Conservation (phyloP, 2,329 filamentous ascomycete species). For the Drechslerella coelobrocha region DNA sequence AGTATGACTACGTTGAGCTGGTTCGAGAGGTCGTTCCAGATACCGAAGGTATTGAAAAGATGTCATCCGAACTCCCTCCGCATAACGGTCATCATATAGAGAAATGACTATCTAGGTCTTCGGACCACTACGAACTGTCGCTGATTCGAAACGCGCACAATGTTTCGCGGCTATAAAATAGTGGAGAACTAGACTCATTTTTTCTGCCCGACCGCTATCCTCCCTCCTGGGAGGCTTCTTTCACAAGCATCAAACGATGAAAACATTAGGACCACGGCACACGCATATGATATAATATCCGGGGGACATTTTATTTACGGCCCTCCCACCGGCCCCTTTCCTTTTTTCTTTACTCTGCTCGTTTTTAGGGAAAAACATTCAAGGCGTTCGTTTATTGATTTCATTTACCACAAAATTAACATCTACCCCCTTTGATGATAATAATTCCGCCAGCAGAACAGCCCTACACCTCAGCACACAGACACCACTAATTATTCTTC, state of each 20-base stretch:
- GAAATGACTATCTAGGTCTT: constrained; percentile 52
- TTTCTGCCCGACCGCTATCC: constrained; percentile 1
- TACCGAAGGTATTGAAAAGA: constrained; percentile 53
- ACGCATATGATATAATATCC: constrained; percentile 7
- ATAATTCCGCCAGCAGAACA: constrained; percentile 19
- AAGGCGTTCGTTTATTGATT: constrained; percentile 13
- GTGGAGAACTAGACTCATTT: constrained; percentile 40
- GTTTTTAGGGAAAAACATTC: neutral
- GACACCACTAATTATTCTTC: constrained; percentile 6
- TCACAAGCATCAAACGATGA: neutral
- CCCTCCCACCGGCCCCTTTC: constrained; percentile 10
- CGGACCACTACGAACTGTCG: constrained; percentile 50
- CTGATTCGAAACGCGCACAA: constrained; percentile 50
- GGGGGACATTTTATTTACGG: constrained; percentile 1
- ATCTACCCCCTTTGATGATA: constrained; percentile 36
- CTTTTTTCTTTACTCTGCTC: constrained; percentile 19
- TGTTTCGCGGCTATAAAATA: constrained; percentile 50
- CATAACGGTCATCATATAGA: constrained; percentile 48
- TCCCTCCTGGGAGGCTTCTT: neutral
- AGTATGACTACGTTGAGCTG: constrained; percentile 89
- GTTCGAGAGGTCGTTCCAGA: constrained; percentile 69
- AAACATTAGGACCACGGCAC: neutral
- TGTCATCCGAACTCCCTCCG: constrained; percentile 51
- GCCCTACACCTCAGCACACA: neutral
- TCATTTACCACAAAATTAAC: constrained; percentile 23